phyloP scores from a whole-genome alignment of 2,329 filamentous ascomycete genomes.

The Fusarium sp. region DNA sequence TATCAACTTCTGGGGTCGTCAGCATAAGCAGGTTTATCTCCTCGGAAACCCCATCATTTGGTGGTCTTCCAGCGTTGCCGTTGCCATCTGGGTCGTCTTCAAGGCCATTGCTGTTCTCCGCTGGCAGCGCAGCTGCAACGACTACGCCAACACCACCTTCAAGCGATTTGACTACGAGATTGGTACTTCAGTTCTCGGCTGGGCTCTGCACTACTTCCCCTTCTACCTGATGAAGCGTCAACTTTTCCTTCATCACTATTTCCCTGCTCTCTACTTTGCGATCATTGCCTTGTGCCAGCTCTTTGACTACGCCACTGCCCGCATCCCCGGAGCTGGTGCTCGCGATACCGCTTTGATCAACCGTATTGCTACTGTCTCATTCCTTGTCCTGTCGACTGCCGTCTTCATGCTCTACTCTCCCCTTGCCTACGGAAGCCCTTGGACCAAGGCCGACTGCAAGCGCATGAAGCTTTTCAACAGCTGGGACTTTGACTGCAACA shows the following conservation, averaged over 20 bases:
- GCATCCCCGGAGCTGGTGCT: conserved; percentile 74
- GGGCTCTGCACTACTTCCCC: conserved; percentile 98
- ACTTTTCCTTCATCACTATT: conserved; percentile 98
- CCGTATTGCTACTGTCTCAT: conserved; percentile 75
- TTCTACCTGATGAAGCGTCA: conserved; percentile 99
- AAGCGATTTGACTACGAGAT: conserved; percentile 99
- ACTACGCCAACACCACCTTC: conserved; percentile 84
- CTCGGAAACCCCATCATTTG: conserved; percentile 95
- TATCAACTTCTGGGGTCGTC: conserved; percentile 99
- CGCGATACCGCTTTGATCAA: conserved; percentile 76
- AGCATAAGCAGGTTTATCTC: conserved; percentile 95
- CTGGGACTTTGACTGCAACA: conserved; percentile 99
- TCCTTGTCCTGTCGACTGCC: conserved; percentile 77
- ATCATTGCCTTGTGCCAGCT: conserved; percentile 89
- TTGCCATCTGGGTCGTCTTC: conserved; percentile 81
- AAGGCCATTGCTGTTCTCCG: conserved; percentile 88
- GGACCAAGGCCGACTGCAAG: conserved; percentile 90
- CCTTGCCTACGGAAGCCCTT: conserved; percentile 90
- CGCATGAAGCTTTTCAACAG: conserved; percentile 85
- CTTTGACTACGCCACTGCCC: conserved; percentile 84
- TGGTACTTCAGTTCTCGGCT: conserved; percentile 87
- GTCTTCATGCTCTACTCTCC: conserved; percentile 89
- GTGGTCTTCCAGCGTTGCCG: conserved; percentile 85
- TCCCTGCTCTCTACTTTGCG: conserved; percentile 95
- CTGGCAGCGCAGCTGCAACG: conserved; percentile 92